Conservation (phyloP, 306 rosid genomes). For the Ammopiptanthus mongolicus region DNA sequence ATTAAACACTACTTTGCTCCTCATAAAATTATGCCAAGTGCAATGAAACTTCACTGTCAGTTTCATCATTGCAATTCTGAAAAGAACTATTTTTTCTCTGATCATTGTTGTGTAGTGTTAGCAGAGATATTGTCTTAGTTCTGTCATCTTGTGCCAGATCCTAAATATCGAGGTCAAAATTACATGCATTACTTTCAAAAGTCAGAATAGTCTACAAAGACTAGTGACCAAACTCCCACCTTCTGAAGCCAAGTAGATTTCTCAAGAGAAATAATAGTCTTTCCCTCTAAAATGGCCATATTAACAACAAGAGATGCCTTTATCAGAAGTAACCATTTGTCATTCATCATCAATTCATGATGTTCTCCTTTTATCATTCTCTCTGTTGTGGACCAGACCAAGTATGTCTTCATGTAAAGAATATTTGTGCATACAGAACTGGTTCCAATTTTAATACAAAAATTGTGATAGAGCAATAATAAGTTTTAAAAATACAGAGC, state of each 20-base stretch:
- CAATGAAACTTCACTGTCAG: background rate
- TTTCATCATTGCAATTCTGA: background rate
- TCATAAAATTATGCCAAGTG: background rate
- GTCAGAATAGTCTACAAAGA: background rate
- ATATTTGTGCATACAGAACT: background rate
- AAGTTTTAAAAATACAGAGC: slow-evolving; percentile 3
- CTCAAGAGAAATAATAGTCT: background rate
- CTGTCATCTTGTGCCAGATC: background rate
- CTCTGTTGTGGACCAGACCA: background rate
- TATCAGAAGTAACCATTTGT: background rate
- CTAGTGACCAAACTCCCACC: background rate
- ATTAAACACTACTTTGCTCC: background rate
- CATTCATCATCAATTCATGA: background rate
- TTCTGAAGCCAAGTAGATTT: background rate
- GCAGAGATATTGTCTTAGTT: background rate
- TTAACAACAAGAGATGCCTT: background rate
- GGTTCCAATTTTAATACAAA: background rate
- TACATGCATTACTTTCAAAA: background rate
- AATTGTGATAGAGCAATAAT: background rate
- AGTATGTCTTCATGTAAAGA: background rate
- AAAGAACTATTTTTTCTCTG: background rate
- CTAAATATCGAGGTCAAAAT: background rate
- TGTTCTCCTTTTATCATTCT: background rate
- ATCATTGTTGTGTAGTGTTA: background rate
- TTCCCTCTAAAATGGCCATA: background rate